Evolutionary conservation across 345 rosid species (phyloP).

Genomic region (Linum lewisii): DNA sequence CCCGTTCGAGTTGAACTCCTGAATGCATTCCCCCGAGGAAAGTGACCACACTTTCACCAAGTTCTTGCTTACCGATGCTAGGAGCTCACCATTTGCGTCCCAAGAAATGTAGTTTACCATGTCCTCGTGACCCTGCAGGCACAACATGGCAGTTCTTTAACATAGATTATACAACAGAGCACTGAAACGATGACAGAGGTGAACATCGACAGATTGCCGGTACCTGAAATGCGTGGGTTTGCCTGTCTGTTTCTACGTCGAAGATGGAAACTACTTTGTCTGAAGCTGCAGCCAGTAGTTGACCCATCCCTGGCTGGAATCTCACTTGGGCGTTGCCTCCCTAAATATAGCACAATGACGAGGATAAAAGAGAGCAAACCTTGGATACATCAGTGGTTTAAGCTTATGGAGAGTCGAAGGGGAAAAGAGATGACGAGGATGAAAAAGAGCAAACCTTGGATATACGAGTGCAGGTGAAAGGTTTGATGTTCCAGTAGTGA

Average conservation of each 20-base stretch:
- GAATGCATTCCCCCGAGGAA: conserved; percentile 48
- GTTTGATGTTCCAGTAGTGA: conserved; percentile 40
- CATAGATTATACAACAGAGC: neutral
- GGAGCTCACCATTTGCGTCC: conserved; percentile 48
- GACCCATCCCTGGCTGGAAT: conserved; percentile 57
- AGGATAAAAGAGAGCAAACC: too few relatives aligned
- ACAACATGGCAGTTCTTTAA: neutral
- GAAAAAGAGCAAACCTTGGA: conserved; percentile 35
- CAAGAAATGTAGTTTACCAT: conserved; percentile 51
- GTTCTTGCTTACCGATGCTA: conserved; percentile 62
- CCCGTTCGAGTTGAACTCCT: conserved; percentile 38
- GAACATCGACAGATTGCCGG: neutral
- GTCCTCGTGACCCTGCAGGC: conserved; percentile 44
- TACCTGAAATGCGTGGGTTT: conserved; percentile 41
- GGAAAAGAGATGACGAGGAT: neutral
- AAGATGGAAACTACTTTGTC: conserved; percentile 49
- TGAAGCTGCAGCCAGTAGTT: conserved; percentile 54
- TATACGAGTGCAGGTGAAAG: conserved; percentile 31
- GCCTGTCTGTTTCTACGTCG: conserved; percentile 49
- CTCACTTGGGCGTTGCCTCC: conserved; percentile 55
- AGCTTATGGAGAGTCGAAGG: neutral
- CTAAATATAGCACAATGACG: conserved; percentile 13
- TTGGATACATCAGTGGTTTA: neutral
- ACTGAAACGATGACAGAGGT: neutral
- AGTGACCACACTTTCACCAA: conserved; percentile 60